Evolutionary conservation across 352 stramenopile species (phyloP), one percentile per base, ranked within the genome.

Genomic region (Phytophthora pinifolia): DNA sequence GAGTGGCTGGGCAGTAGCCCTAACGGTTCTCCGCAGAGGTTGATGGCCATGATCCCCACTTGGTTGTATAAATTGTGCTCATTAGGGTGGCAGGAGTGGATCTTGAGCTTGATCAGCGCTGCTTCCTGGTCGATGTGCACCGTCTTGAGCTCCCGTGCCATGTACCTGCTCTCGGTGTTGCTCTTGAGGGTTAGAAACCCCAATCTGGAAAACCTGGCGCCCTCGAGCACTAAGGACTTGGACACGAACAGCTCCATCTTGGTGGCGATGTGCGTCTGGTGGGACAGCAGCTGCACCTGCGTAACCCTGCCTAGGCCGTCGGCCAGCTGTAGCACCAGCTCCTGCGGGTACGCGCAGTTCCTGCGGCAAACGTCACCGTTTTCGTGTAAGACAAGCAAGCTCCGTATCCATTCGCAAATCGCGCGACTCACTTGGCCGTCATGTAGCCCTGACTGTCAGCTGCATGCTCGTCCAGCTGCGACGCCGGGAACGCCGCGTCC

Each of bases 311-410:
- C 79, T n/a, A 67, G 47, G 8, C 86, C 87, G 15, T 90, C 78
- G 4, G 57, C n/a, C 33, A 97, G 72, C 38, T 80, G 66, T 30
- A 98, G 70, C 20, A 95, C 83, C 15, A 98, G 56, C 65, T 98
- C 92, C 56, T 98, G 89, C n/a, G 92, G 92, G 55, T 96, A 98
- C 53, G 92, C 76, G 67, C 89, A 97, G 63, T 96, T 97, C 38
- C 86, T 94, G 41, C 12, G 3, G 35, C 18, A 6, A 29, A 8
- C 13, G 51, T n/a, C n/a, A n/a, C n/a, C n/a, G n/a, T n/a, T n/a
- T 54, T 34, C 14, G 18, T 29, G 9, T 12, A 29, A 45, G 3
- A 47, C 15, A 27, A 35, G 14, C 22, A 45, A 45, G 38, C 27
- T 45, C 30, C 38, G 15, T 13, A 25, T 30, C 34, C 8, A 41